Conservation (phyloP, 2,329 filamentous ascomycete genomes). For the Fusarium camptoceras region DNA sequence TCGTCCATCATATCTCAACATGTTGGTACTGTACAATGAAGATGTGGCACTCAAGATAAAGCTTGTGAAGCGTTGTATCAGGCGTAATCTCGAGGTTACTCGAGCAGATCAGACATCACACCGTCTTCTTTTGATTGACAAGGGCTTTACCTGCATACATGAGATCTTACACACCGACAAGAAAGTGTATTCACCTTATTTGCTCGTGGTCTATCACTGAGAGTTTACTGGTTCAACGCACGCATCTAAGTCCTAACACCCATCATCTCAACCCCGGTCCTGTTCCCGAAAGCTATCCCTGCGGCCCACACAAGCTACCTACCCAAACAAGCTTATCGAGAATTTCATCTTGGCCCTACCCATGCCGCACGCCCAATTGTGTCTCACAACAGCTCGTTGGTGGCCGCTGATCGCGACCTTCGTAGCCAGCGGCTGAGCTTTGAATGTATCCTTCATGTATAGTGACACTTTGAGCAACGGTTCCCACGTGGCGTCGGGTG, state of each 20-base stretch:
- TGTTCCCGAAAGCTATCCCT: conserved; percentile 35
- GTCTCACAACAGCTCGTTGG: conserved; percentile 37
- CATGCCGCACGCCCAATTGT: conserved; percentile 33
- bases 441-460: conserved; percentile 28
- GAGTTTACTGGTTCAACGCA: conserved; percentile 38
- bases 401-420: conserved; percentile 13
- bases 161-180: conserved; percentile 29
- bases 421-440: conserved; percentile 13
- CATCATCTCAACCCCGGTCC: conserved; percentile 24
- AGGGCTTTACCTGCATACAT: not conserved
- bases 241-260: conserved; percentile 7
- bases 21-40: not conserved
- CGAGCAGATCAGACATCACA: conserved; percentile 29
- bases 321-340: conserved; percentile 33
- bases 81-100: not conserved
- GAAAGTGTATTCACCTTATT: conserved; percentile 2
- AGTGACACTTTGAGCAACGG: conserved; percentile 35
- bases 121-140: conserved; percentile 21
- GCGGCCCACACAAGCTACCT: conserved; percentile 23
- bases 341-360: conserved; percentile 35
- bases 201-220: conserved; percentile 41
- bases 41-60: conserved; percentile 4
- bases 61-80: not conserved
- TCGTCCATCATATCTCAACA: conserved; percentile 10
- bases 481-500: conserved; percentile 43